phyloP scores from a whole-genome alignment of 768 basidiomycete species.

The Artomyces pyxidatus region DNA sequence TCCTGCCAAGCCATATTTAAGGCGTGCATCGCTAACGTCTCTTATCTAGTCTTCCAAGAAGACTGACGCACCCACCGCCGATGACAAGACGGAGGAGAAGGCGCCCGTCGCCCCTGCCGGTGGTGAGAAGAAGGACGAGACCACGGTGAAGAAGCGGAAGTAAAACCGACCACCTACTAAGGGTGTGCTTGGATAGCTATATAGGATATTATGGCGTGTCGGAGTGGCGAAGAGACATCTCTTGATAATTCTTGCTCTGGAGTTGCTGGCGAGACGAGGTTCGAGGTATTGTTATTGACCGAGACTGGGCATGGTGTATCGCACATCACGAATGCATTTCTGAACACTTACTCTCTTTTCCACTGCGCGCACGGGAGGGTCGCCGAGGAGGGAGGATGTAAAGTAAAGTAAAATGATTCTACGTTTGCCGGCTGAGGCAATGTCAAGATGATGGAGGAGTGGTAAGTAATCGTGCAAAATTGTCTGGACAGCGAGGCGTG shows the following conservation, averaged over 20 bases:
- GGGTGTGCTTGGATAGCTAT: not conserved
- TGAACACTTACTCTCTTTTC: not conserved
- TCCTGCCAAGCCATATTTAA: not conserved
- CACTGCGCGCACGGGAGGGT: too few relatives aligned
- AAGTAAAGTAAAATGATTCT: too few relatives aligned
- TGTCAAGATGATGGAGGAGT: not conserved
- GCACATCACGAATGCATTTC: not conserved
- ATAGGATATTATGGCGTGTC: not conserved
- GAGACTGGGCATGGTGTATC: not conserved
- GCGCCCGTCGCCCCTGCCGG: constrained; percentile 67
- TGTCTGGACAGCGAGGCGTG: not conserved
- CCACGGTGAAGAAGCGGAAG: constrained; percentile 67
- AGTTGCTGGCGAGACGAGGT: not conserved
- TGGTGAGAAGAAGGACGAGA: constrained; percentile 66
- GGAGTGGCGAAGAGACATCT: not conserved
- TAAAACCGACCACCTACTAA: constrained; percentile 24
- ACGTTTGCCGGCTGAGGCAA: not conserved
- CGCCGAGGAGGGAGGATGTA: not conserved
- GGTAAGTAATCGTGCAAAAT: not conserved
- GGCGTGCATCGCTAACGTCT: not conserved
- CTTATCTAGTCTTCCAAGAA: constrained; percentile 62
- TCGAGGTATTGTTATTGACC: not conserved
- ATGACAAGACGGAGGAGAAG: constrained; percentile 60
- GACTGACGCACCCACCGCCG: constrained; percentile 55
- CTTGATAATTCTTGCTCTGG: not conserved